Evolutionary conservation across 2,329 filamentous ascomycete genomes (phyloP).

Genomic region (Neonectria hederae): DNA sequence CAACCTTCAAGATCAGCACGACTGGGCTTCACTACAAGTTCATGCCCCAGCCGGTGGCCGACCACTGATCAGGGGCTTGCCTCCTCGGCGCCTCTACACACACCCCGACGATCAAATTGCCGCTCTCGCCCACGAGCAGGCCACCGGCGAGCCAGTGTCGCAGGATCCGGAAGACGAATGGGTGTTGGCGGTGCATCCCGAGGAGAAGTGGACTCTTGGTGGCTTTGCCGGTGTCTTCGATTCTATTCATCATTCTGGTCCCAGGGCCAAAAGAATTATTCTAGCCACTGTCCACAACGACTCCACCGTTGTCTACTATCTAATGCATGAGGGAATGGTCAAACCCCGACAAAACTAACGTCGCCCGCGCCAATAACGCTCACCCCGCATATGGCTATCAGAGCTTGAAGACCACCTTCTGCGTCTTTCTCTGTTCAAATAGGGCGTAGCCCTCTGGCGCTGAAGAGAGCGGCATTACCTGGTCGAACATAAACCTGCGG

Average conservation of each 20-base stretch:
- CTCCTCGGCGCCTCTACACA: conserved; percentile 77
- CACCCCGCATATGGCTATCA: conserved; percentile 35
- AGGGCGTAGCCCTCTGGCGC: conserved; percentile 75
- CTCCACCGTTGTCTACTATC: conserved; percentile 85
- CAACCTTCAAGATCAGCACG: conserved; percentile 79
- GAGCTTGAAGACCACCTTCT: conserved; percentile 76
- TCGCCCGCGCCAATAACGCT: background rate
- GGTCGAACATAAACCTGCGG: conserved; percentile 79
- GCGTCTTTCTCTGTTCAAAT: conserved; percentile 77
- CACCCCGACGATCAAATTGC: conserved; percentile 86
- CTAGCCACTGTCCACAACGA: conserved; percentile 80
- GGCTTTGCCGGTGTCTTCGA: conserved; percentile 77
- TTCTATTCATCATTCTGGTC: conserved; percentile 57
- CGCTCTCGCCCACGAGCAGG: conserved; percentile 69
- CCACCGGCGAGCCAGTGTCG: conserved; percentile 53
- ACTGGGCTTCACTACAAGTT: conserved; percentile 72
- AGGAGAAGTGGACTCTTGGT: conserved; percentile 76
- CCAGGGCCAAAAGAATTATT: conserved; percentile 73
- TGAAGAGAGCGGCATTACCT: conserved; percentile 74
- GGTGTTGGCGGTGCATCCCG: conserved; percentile 78
- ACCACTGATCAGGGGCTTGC: conserved; percentile 76
- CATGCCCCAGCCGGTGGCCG: conserved; percentile 61
- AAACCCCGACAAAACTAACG: conserved; percentile 83
- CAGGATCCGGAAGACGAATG: conserved; percentile 73
- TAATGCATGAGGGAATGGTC: conserved; percentile 86